Conservation (phyloP, 2,329 filamentous ascomycete genomes). For the Phaeosphaeria sp. region DNA sequence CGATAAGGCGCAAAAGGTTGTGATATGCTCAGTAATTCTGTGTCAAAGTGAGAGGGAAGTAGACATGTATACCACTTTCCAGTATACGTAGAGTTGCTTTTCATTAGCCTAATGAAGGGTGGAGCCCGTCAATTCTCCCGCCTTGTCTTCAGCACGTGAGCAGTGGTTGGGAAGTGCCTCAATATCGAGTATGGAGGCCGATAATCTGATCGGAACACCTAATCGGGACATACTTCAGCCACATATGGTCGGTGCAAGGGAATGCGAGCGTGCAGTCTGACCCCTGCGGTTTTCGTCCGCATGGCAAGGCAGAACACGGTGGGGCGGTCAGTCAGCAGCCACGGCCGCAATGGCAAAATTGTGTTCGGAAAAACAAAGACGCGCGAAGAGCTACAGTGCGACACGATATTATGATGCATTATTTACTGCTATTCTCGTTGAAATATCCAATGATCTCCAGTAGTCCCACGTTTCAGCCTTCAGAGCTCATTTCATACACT, state of each 20-base stretch:
- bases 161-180: conserved; percentile 8
- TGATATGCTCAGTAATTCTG: conserved; percentile 3
- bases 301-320: neutral
- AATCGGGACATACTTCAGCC: conserved; percentile 10
- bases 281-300: conserved; percentile 8
- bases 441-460: neutral
- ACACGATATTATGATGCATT: conserved; percentile 6
- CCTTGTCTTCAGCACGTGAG: conserved; percentile 18
- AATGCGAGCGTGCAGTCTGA: neutral
- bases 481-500: neutral
- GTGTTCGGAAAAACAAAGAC: neutral
- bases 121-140: conserved; percentile 34
- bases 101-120: conserved; percentile 46
- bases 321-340: conserved; percentile 10
- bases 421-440: conserved; percentile 7
- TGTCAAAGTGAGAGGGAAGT: neutral
- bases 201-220: conserved; percentile 25
- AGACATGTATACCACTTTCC: conserved; percentile 3
- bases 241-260: neutral
- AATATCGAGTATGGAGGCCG: conserved; percentile 24
- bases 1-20: conserved; percentile 1
- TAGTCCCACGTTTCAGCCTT: neutral
- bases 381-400: neutral
- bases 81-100: conserved; percentile 2
- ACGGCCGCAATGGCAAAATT: conserved; percentile 2